These are phyloP conservation scores for Bothriochloa decipiens DNA, from an alignment of 176 grass and related monocot species.

Conservation along the genomic window DNA sequence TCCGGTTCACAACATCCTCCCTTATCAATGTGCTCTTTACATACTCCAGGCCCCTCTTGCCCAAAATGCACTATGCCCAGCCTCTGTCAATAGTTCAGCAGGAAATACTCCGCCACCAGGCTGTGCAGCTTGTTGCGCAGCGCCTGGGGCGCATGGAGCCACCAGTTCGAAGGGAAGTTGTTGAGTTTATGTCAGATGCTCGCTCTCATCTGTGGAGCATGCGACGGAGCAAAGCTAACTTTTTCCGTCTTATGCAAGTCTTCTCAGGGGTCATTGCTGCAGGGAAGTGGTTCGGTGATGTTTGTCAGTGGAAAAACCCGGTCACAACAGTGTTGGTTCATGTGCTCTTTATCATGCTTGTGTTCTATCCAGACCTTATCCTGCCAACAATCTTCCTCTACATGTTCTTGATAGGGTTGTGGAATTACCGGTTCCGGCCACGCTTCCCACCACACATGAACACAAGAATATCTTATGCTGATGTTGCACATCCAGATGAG, in stretches of 20 bases:
- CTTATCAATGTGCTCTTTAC: conserved; percentile 63
- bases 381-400: conserved; percentile 86
- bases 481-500: conserved; percentile 67
- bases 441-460: conserved; percentile 83
- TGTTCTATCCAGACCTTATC: conserved; percentile 88
- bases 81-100: conserved; percentile 77
- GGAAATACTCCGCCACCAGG: conserved; percentile 72
- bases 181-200: conserved; percentile 90
- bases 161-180: conserved; percentile 81
- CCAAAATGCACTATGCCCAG: conserved; percentile 86
- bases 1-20: conserved; percentile 81
- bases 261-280: conserved; percentile 71
- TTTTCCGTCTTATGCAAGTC: conserved; percentile 91
- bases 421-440: conserved; percentile 79
- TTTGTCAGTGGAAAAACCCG: conserved; percentile 90
- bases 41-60: conserved; percentile 79
- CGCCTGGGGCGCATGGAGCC: conserved; percentile 87
- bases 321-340: conserved; percentile 79
- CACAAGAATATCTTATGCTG: conserved; percentile 73
- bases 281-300: conserved; percentile 70
- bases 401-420: conserved; percentile 89
- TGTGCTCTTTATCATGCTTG: conserved; percentile 77
- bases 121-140: conserved; percentile 62
- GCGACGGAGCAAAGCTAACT: conserved; percentile 97
- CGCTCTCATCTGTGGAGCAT: conserved; percentile 89